A percentile compares a stretch with the other conserved stretches of the same genome.
Evolutionary conservation across 2,329 filamentous ascomycete species (phyloP).

Genomic region (Whalleya microplaca): DNA sequence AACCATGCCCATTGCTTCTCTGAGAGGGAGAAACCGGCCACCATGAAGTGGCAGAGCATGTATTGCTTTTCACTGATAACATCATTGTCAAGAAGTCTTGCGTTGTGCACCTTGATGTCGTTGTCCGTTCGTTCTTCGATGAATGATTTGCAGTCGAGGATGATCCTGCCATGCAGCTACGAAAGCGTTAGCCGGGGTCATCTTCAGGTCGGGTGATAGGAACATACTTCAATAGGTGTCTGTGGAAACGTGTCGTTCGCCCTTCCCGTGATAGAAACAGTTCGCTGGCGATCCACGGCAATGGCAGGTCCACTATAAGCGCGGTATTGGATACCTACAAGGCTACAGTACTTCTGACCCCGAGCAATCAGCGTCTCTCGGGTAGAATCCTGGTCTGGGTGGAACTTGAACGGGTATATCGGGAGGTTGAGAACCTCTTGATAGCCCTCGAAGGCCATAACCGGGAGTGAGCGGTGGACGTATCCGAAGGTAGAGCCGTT

Average conservation of each 20-base stretch:
- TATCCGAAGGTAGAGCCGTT: slow-evolving; percentile 6
- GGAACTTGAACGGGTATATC: slow-evolving; percentile 4
- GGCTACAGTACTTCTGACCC: slow-evolving; percentile 9
- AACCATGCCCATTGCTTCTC: slow-evolving; percentile 18
- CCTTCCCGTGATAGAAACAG: slow-evolving; percentile 1
- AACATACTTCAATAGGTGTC: slow-evolving; percentile 2
- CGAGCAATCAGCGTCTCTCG: slow-evolving; percentile 1
- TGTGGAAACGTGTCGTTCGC: slow-evolving; percentile 1
- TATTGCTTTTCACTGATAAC: slow-evolving; percentile 4
- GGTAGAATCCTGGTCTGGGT: neutral
- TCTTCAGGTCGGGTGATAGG: neutral
- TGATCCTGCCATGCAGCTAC: slow-evolving; percentile 8
- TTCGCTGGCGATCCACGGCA: slow-evolving; percentile 6
- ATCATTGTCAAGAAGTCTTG: neutral
- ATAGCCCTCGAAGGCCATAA: slow-evolving; percentile 2
- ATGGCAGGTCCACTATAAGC: slow-evolving; percentile 5
- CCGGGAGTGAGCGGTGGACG: neutral
- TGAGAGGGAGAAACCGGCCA: slow-evolving; percentile 8
- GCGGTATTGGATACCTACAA: slow-evolving; percentile 6
- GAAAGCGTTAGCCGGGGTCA: neutral
- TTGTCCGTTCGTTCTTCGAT: slow-evolving; percentile 7
- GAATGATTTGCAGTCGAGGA: slow-evolving; percentile 10
- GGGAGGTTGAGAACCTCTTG: neutral
- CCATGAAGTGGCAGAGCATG: slow-evolving; percentile 7
- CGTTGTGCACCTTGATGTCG: slow-evolving; percentile 7